Conservation (phyloP, 2,329 filamentous ascomycete genomes). For the Zymoseptoria ardabiliae region DNA sequence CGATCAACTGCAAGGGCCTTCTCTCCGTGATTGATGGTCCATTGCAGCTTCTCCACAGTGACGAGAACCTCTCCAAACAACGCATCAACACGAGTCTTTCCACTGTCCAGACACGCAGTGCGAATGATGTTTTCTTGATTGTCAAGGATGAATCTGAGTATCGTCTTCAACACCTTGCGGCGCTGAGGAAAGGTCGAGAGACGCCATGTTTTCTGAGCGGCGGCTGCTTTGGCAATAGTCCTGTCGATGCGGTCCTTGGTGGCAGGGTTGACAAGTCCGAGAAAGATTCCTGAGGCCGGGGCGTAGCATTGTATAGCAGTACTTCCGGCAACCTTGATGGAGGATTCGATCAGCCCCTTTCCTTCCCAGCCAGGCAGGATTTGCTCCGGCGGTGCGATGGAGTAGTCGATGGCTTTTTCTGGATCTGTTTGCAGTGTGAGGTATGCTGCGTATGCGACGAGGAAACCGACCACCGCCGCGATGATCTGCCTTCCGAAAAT, state of each 20-base stretch:
- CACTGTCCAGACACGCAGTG: constrained; percentile 82
- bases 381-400: constrained; percentile 50
- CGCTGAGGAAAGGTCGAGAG: constrained; percentile 70
- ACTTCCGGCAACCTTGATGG: constrained; percentile 58
- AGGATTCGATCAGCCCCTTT: constrained; percentile 51
- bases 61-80: constrained; percentile 91
- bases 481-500: constrained; percentile 6
- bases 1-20: constrained; percentile 63
- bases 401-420: constrained; percentile 22
- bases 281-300: constrained; percentile 77
- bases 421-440: constrained; percentile 8
- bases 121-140: constrained; percentile 82
- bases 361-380: constrained; percentile 48
- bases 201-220: constrained; percentile 71
- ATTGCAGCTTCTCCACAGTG: constrained; percentile 86
- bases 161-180: constrained; percentile 68
- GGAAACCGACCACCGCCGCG: constrained; percentile 6
- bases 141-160: constrained; percentile 77
- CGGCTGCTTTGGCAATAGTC: constrained; percentile 63
- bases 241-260: constrained; percentile 72
- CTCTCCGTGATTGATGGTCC: constrained; percentile 89
- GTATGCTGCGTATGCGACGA: constrained; percentile 7
- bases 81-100: constrained; percentile 93
- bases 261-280: constrained; percentile 71
- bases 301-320: constrained; percentile 75